These are phyloP conservation scores for Trametes cinnabarina DNA, from an alignment of 768 basidiomycete genomes.

Conservation along the genomic window DNA sequence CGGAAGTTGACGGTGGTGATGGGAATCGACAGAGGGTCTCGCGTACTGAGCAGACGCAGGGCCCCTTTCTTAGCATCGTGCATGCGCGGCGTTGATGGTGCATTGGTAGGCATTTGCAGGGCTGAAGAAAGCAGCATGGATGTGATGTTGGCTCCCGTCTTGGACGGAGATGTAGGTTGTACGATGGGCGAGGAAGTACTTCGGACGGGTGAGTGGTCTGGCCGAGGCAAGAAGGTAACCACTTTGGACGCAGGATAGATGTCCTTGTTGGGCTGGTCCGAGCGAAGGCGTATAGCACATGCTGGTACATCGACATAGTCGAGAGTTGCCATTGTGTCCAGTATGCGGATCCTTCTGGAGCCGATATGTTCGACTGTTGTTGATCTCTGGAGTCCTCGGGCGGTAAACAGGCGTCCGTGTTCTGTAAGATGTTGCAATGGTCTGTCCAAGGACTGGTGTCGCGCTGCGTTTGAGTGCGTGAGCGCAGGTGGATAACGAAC, in stretches of 20 bases:
- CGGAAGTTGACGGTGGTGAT: constrained; percentile 79
- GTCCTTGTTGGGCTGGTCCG: constrained; percentile 21
- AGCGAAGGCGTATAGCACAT: constrained; percentile 36
- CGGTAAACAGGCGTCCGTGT: too few species aligned
- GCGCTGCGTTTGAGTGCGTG: too few species aligned
- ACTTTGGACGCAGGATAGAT: constrained; percentile 26
- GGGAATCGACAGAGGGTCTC: constrained; percentile 73
- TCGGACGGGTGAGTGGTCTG: constrained; percentile 18
- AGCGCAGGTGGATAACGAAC: too few species aligned
- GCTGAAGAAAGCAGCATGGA: constrained; percentile 33
- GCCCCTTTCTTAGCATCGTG: constrained; percentile 23
- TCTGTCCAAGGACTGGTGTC: too few species aligned
- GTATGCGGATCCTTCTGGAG: neutral
- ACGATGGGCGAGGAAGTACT: constrained; percentile 5
- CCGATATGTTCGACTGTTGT: too few species aligned
- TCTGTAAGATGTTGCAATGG: too few species aligned
- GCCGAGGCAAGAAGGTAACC: constrained; percentile 26
- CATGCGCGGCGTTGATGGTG: constrained; percentile 14
- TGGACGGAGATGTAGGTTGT: constrained; percentile 29
- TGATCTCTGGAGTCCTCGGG: too few species aligned
- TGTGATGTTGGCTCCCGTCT: constrained; percentile 31
- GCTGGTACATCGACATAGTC: constrained; percentile 48
- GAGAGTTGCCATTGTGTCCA: constrained; percentile 41
- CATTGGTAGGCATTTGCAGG: constrained; percentile 21
- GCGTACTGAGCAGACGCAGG: constrained; percentile 48